phyloP scores from a whole-genome alignment of 2,329 filamentous ascomycete species.

The Cladobotryum mycophilum region DNA sequence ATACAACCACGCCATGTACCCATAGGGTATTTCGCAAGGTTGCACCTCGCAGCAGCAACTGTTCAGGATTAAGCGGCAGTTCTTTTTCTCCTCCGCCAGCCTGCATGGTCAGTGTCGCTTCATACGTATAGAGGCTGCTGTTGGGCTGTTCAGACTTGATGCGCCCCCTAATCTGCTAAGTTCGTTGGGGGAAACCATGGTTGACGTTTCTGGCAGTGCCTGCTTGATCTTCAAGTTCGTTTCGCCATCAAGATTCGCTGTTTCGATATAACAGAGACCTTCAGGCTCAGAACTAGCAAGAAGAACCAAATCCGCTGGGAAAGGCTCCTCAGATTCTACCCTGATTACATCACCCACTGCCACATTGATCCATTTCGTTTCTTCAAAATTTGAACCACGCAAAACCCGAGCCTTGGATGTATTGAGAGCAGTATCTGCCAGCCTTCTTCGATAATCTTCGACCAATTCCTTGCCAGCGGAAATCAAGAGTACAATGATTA shows the following conservation, averaged over 20 bases:
- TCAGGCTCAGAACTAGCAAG: conserved; percentile 94
- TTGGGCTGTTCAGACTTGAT: conserved; percentile 95
- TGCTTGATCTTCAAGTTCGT: conserved; percentile 99
- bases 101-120: conserved; percentile 89
- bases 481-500: conserved; percentile 83
- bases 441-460: conserved; percentile 86
- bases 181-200: conserved; percentile 80
- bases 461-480: conserved; percentile 92
- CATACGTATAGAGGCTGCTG: conserved; percentile 96
- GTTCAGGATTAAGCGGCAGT: conserved; percentile 80
- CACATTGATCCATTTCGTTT: conserved; percentile 91
- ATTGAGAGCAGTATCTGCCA: conserved; percentile 81
- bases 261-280: conserved; percentile 97
- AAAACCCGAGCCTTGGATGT: conserved; percentile 78
- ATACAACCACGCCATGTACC: conserved; percentile 94
- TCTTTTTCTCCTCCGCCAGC: conserved; percentile 90
- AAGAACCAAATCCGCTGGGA: conserved; percentile 88
- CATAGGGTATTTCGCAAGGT: conserved; percentile 94
- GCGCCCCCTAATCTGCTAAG: conserved; percentile 79
- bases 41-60: conserved; percentile 85
- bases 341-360: conserved; percentile 87
- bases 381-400: conserved; percentile 74
- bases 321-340: conserved; percentile 90
- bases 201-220: conserved; percentile 83
- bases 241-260: conserved; percentile 93